phyloP scores from a whole-genome alignment of 306 rosid genomes.

The Vigna unguiculata region DNA sequence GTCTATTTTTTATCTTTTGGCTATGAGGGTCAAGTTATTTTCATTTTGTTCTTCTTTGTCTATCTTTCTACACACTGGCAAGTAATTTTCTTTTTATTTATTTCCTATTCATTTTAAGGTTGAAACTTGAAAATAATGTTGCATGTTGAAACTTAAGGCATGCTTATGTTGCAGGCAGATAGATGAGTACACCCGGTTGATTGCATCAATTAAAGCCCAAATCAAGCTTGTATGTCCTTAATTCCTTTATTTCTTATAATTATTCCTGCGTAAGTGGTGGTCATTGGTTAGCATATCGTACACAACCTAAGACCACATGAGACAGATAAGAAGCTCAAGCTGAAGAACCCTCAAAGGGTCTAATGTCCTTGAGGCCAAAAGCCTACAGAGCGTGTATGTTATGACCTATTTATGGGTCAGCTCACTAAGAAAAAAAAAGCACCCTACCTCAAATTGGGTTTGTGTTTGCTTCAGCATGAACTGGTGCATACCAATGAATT shows the following conservation, averaged over 20 bases:
- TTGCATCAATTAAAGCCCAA: constrained; percentile 92
- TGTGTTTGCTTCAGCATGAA: background rate
- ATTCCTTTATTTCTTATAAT: constrained; percentile 3
- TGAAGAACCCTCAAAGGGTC: background rate
- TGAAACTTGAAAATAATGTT: constrained; percentile 25
- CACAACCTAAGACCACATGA: background rate
- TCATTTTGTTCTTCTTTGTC: constrained; percentile 6
- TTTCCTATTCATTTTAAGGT: constrained; percentile 1
- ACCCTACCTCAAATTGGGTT: background rate
- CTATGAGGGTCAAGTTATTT: constrained; percentile 17
- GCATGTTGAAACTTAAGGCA: constrained; percentile 33
- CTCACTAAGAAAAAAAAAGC: background rate
- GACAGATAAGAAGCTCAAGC: too few species aligned
- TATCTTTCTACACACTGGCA: background rate
- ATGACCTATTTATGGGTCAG: background rate
- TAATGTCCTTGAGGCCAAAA: background rate
- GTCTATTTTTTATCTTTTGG: background rate
- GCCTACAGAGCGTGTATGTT: background rate
- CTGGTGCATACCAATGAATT: background rate
- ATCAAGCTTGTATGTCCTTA: constrained; percentile 77
- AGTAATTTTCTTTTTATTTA: constrained; percentile 21
- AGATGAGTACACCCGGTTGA: constrained; percentile 75
- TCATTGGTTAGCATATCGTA: background rate
- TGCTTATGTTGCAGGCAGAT: constrained; percentile 55
- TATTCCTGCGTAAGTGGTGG: constrained; percentile 15